phyloP scores from a whole-genome alignment of 306 rosid genomes.

The Cicer cuneatum region DNA sequence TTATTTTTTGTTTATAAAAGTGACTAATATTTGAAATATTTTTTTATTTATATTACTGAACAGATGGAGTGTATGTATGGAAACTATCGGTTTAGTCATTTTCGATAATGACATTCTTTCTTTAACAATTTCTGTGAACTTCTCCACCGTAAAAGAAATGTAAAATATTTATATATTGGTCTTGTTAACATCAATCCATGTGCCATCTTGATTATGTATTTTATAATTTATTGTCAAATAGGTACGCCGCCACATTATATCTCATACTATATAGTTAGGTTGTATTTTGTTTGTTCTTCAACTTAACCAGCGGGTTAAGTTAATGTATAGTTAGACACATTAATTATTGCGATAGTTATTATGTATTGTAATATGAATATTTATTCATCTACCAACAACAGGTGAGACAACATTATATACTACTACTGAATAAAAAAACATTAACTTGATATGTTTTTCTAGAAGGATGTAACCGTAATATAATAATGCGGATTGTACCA shows the following conservation, averaged over 20 bases:
- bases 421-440: not conserved
- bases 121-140: constrained; percentile 11
- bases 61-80: too few relatives aligned
- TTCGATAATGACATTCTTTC: constrained; percentile 22
- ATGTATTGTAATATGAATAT: not conserved
- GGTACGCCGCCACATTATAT: constrained; percentile 13
- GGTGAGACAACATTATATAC: not conserved
- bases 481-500: too few relatives aligned
- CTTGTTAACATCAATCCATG: constrained; percentile 33
- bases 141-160: constrained; percentile 25
- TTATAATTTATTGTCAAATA: constrained; percentile 15
- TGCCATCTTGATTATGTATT: constrained; percentile 1
- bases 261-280: constrained; percentile 11
- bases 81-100: constrained; percentile 19
- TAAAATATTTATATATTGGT: not conserved
- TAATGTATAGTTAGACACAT: constrained; percentile 12
- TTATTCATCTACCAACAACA: not conserved
- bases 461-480: too few relatives aligned
- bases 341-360: not conserved
- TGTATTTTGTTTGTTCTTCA: constrained; percentile 33
- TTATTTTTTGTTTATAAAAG: too few relatives aligned
- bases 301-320: constrained; percentile 9
- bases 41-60: too few relatives aligned
- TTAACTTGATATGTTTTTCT: too few relatives aligned
- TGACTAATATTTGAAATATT: too few relatives aligned